Percentiles rank a stretch among this genome's conserved stretches.
These are phyloP conservation scores for Lentinula aciculospora DNA, from an alignment of 768 basidiomycete species.

Conservation along the genomic window DNA sequence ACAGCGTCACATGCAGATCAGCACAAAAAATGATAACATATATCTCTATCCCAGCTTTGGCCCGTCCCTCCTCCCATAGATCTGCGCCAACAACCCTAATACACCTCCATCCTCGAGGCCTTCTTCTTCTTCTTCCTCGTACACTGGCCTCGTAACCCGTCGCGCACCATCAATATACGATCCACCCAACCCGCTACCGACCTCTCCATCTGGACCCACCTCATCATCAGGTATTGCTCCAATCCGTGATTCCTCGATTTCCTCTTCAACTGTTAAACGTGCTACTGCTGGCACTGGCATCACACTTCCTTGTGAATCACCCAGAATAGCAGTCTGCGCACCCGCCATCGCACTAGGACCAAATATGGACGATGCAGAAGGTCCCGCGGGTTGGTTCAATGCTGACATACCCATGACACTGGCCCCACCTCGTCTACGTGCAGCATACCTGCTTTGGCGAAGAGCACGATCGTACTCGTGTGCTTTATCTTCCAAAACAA, in stretches of 20 bases:
- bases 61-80: slow-evolving; percentile 63
- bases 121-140: slow-evolving; percentile 60
- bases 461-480: slow-evolving; percentile 75
- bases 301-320: slow-evolving; percentile 68
- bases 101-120: slow-evolving; percentile 76
- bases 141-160: slow-evolving; percentile 36
- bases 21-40: background rate
- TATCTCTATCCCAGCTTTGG: slow-evolving; percentile 15
- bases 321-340: slow-evolving; percentile 69
- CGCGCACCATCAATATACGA: slow-evolving; percentile 72
- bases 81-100: slow-evolving; percentile 80
- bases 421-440: slow-evolving; percentile 37
- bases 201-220: slow-evolving; percentile 44
- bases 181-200: slow-evolving; percentile 59
- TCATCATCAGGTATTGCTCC: slow-evolving; percentile 38
- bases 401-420: slow-evolving; percentile 47
- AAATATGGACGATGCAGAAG: slow-evolving; percentile 39
- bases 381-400: slow-evolving; percentile 26
- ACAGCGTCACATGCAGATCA: background rate
- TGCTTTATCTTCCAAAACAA: slow-evolving; percentile 43
- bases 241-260: slow-evolving; percentile 7
- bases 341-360: slow-evolving; percentile 36
- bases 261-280: slow-evolving; percentile 9
- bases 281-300: slow-evolving; percentile 10
- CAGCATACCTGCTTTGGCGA: slow-evolving; percentile 58